Evolutionary conservation across 345 rosid species (phyloP), one percentile per base, ranked within the genome.

Genomic region (Aegle marmelos): DNA sequence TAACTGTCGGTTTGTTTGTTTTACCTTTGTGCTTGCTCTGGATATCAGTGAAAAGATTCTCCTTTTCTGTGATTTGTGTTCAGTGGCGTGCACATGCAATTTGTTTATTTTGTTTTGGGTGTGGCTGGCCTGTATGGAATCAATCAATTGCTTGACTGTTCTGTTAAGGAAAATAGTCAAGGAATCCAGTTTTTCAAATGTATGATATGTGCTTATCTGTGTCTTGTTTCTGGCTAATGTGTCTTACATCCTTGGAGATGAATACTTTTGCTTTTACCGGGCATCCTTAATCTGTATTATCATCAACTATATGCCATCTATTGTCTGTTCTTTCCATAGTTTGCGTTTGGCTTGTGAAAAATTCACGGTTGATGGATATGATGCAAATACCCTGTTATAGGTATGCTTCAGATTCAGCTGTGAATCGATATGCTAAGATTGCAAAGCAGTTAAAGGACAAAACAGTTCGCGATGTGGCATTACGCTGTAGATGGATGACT

Each of bases 401-500:
- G 85, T 86, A 80, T 56, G 85, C 91, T 1, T 88, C 97, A 22
- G 91, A 92, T 61, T 81, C 92, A 68, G 27, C 50, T 10, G 68
- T 93, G 13, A 82, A 84, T 74, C 93, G 92, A n/a, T 93, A 93
- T 87, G 94, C 94, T 3, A 93, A 90, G 89, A 93, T 93, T 75
- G 94, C 98, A 0, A 87, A 80, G 90, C 84, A 93, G 81, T 81
- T 93, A 83, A 89, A 88, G 73, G 92, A 86, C 82, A 93, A 93
- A 83, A 90, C 94, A 6, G 93, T 92, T 11, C 83, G 98, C 62
- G 98, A 93, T 77, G 97, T 93, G 70, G 97, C 98, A 1, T 74
- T 93, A 61, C 91, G 93, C 50, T 89, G 97, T 82, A 74, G 92
- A 87, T 93, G 98, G 98, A 92, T 92, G 91, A 85, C 75, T 84